Conservation (phyloP, 225 moss, liverwort and hornwort genomes). For the Neckera pumila region DNA sequence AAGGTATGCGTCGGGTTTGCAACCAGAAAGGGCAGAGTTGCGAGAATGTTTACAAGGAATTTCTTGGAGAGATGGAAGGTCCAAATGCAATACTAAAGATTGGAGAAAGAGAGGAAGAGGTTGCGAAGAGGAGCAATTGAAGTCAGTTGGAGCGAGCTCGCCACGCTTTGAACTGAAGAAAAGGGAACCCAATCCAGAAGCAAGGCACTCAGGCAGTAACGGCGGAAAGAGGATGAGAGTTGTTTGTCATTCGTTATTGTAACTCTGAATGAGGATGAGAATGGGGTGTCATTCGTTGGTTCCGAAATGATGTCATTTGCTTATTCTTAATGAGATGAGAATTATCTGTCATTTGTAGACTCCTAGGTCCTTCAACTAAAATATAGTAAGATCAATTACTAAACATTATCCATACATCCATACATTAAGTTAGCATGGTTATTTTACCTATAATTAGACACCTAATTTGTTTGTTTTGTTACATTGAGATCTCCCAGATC, state of each 20-base stretch:
- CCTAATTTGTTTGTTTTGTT: no score
- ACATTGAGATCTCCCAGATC: no score
- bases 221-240: background rate
- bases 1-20: background rate
- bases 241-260: background rate
- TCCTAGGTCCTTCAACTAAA: no score
- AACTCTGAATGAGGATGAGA: background rate
- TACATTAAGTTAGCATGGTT: no score
- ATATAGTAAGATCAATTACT: no score
- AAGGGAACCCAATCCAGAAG: background rate
- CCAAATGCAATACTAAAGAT: background rate
- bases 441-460: no score
- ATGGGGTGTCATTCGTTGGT: no score
- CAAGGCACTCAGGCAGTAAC: background rate
- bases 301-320: no score
- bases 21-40: background rate
- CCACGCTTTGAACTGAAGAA: background rate
- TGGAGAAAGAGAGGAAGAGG: background rate
- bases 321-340: no score
- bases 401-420: no score
- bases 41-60: background rate
- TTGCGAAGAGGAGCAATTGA: background rate
- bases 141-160: background rate
- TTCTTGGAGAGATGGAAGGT: background rate
- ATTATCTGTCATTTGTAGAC: background rate